Conservation (phyloP, 352 stramenopile genomes). For the Pythium plurisporium region DNA sequence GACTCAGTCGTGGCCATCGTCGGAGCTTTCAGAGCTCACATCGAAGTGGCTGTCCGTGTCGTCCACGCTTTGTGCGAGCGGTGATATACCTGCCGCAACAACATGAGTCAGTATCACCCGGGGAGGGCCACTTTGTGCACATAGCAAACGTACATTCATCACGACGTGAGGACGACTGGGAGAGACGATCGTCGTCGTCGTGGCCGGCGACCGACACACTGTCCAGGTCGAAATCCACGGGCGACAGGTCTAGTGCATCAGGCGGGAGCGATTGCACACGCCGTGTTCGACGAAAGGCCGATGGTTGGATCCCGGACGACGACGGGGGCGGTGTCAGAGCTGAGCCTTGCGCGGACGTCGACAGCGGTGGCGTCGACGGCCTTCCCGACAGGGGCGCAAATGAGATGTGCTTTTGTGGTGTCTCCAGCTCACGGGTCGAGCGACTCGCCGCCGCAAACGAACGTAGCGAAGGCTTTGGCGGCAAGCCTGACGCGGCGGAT, state of each 20-base stretch:
- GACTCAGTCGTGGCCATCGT: constrained; percentile 8
- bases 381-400: constrained; percentile 10
- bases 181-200: constrained; percentile 51
- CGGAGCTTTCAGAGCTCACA: constrained; percentile 75
- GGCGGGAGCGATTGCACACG: constrained; percentile 56
- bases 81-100: constrained; percentile 53
- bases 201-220: constrained; percentile 69
- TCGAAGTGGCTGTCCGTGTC: constrained; percentile 80
- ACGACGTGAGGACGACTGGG: constrained; percentile 64
- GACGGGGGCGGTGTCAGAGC: constrained; percentile 10
- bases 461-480: constrained; percentile 19
- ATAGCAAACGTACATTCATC: constrained; percentile 72
- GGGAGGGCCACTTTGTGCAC: too few relatives aligned
- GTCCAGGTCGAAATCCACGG: constrained; percentile 75
- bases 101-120: background rate
- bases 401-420: constrained; percentile 23
- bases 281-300: constrained; percentile 29
- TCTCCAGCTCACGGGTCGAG: constrained; percentile 22
- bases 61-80: constrained; percentile 67
- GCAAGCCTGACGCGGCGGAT: background rate
- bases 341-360: background rate
- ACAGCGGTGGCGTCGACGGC: background rate
- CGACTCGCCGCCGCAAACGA: constrained; percentile 16
- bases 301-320: constrained; percentile 1
- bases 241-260: constrained; percentile 50